Evolutionary conservation across 805 yeast genomes (phyloP).

Genomic region (Hanseniaspora nectarophila): DNA sequence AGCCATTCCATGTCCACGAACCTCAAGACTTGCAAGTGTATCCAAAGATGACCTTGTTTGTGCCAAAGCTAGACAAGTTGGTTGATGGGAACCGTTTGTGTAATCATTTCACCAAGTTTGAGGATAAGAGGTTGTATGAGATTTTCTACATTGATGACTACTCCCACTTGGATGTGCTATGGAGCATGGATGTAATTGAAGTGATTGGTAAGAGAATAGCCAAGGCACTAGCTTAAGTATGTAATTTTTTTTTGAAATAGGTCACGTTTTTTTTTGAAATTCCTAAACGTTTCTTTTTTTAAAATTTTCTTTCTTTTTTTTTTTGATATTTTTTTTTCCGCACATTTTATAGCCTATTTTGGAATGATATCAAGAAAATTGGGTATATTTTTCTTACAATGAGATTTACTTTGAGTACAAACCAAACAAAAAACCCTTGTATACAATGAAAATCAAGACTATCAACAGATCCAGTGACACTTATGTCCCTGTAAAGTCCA

Average conservation of each 20-base stretch:
- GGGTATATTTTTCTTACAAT: no score
- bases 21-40: conserved; percentile 32
- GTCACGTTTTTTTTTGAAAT: neutral
- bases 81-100: conserved; percentile 65
- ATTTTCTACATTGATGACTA: conserved; percentile 43
- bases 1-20: conserved; percentile 21
- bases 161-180: conserved; percentile 79
- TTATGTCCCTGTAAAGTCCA: conserved; percentile 82
- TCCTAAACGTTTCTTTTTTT: neutral
- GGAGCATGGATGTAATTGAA: conserved; percentile 72
- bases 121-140: conserved; percentile 30
- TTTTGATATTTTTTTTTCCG: neutral
- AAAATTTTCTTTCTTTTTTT: neutral
- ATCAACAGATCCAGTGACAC: conserved; percentile 81
- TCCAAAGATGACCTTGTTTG: conserved; percentile 53
- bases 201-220: conserved; percentile 46
- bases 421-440: neutral
- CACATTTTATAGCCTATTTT: neutral
- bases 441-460: conserved; percentile 62
- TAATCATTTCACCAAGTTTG: conserved; percentile 51
- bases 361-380: neutral
- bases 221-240: conserved; percentile 23
- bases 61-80: conserved; percentile 61
- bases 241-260: no score
- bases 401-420: neutral